These are phyloP conservation scores for Orychophragmus violaceus DNA, from an alignment of 345 rosid species.

Conservation along the genomic window DNA sequence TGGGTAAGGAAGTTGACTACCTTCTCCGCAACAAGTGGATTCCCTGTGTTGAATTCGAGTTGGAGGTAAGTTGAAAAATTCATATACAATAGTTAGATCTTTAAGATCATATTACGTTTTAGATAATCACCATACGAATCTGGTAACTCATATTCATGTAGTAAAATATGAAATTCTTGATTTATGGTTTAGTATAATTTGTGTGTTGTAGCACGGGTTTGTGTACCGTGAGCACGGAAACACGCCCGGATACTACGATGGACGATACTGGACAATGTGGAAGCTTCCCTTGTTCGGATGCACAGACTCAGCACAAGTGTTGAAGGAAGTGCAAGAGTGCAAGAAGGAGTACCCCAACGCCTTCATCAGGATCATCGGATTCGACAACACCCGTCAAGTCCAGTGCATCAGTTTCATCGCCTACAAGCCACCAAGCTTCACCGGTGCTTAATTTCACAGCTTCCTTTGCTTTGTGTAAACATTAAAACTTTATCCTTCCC, in stretches of 20 bases:
- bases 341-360: constrained; percentile 34
- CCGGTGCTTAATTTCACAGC: constrained; percentile 13
- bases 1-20: constrained; percentile 47
- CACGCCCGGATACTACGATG: constrained; percentile 38
- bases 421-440: constrained; percentile 35
- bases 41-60: constrained; percentile 67
- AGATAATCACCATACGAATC: background rate
- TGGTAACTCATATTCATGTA: background rate
- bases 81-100: background rate
- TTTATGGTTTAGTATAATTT: background rate
- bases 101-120: background rate
- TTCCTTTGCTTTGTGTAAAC: constrained; percentile 27
- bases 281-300: constrained; percentile 53
- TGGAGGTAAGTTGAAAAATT: constrained; percentile 27
- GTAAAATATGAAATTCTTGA: background rate
- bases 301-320: constrained; percentile 41
- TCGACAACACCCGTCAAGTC: constrained; percentile 44
- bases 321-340: constrained; percentile 41
- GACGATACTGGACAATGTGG: constrained; percentile 54
- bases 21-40: constrained; percentile 50
- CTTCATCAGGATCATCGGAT: constrained; percentile 42
- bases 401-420: constrained; percentile 41
- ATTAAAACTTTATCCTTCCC: constrained; percentile 3
- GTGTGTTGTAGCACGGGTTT: constrained; percentile 31
- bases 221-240: constrained; percentile 36